Evolutionary conservation across 148 eudicot species (phyloP).

Genomic region (Rheum nobile): DNA sequence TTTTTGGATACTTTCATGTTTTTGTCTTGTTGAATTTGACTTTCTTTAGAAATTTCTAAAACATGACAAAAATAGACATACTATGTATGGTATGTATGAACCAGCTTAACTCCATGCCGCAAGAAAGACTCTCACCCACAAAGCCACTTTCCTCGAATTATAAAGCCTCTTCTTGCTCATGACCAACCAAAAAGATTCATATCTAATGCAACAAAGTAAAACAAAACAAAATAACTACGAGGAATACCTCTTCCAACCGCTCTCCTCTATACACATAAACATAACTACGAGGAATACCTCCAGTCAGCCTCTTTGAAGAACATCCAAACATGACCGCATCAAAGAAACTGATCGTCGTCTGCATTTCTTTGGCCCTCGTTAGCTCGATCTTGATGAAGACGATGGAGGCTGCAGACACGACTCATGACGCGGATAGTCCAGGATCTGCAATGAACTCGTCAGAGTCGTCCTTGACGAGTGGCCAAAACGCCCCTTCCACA

Average conservation of each 20-base stretch:
- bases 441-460: background rate
- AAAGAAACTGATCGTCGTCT: slow-evolving; percentile 6
- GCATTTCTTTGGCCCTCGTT: slow-evolving; percentile 10
- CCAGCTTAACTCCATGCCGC: background rate
- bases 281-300: background rate
- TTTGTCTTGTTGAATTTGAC: background rate
- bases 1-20: background rate
- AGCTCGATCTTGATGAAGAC: slow-evolving; percentile 8
- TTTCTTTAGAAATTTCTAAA: background rate
- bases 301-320: background rate
- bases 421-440: background rate
- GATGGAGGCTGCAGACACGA: background rate
- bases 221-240: background rate
- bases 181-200: background rate
- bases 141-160: background rate
- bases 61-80: background rate
- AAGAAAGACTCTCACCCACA: background rate
- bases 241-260: background rate
- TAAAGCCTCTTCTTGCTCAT: background rate
- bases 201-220: background rate
- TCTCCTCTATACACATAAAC: background rate
- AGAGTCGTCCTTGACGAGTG: background rate
- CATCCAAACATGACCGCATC: slow-evolving; percentile 6
- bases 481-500: background rate
- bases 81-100: background rate